Base-by-base conservation (phyloP, 768 basidiomycete species). In the Suillus variegatus region DNA sequence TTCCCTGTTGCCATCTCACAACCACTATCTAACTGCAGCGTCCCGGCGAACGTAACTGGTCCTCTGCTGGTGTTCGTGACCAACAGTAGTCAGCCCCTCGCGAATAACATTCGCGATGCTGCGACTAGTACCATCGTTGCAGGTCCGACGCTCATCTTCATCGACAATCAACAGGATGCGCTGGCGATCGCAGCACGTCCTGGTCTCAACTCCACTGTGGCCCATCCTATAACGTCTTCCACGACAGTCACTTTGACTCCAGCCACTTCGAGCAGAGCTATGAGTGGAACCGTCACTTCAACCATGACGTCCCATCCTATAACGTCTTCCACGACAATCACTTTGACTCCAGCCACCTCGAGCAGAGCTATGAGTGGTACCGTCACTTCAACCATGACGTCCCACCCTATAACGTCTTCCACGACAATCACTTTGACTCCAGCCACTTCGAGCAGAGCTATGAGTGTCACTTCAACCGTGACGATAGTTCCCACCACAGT, bases 51-150 rank as follows among this genome's bases (percentile, higher is more conserved):
- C 62, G 80, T 93, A 74, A 86, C 90, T 74, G 93, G 93, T 51
- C 88, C 90, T 67, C 88, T 93, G 69, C 88, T 85, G 32, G 75
- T 94, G 73, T 93, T 80, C 77, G 77, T 94, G 79, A 92, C 90
- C 40, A 82, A 82, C 22, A 84, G 87, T 71, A 74, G 73, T 63
- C 85, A 88, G 67, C 89, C 92, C 2, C 79, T 94, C 38, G 69
- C 84, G 74, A 87, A 86, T 79, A 72, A 87, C 88, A 65, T 83
- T 82, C 56, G 79, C 78, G 62, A 77, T 76, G 68, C 62, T 25
- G 35, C 32, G 52, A 64, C 35, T 62, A 65, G 46, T 56, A 22
- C 35, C 52, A 22, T 28, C 73, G 78, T 93, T 66, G 92, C 92
- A 4, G 93, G 93, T 36, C 94, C 94, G 7, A 78, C 82, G 2